Conservation (phyloP, 805 yeast genomes). For the Hanseniaspora osmophila region DNA sequence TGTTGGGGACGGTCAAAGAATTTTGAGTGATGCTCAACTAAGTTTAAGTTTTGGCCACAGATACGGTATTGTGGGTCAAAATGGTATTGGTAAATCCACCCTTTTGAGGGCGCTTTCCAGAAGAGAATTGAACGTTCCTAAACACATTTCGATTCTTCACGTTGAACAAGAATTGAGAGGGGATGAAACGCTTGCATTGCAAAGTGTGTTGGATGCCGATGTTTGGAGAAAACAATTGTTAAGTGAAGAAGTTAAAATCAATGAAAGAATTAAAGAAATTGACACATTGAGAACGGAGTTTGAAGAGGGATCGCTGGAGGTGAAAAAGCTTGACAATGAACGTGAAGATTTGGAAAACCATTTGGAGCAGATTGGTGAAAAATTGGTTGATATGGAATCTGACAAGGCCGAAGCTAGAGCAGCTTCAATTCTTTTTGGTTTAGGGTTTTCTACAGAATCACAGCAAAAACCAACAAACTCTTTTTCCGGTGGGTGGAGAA, state of each 20-base stretch:
- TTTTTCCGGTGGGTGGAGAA: slow-evolving; percentile 99
- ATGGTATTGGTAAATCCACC: slow-evolving; percentile 99
- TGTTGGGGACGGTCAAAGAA: slow-evolving; percentile 92
- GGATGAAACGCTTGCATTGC: slow-evolving; percentile 80
- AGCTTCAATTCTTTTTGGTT: slow-evolving; percentile 80
- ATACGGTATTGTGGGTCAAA: slow-evolving; percentile 95
- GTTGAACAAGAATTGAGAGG: slow-evolving; percentile 96
- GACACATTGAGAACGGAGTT: slow-evolving; percentile 56
- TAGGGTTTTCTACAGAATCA: slow-evolving; percentile 83
- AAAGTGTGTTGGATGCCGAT: slow-evolving; percentile 96
- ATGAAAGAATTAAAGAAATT: slow-evolving; percentile 62
- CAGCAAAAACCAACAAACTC: slow-evolving; percentile 75
- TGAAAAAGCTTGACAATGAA: slow-evolving; percentile 73
- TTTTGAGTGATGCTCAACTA: slow-evolving; percentile 73
- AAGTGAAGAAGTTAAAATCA: slow-evolving; percentile 58
- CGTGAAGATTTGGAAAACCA: slow-evolving; percentile 72
- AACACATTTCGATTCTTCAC: slow-evolving; percentile 86
- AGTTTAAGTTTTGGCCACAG: slow-evolving; percentile 85
- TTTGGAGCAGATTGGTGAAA: slow-evolving; percentile 66
- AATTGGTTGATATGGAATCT: slow-evolving; percentile 82
- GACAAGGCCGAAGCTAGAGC: slow-evolving; percentile 97
- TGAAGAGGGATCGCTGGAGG: slow-evolving; percentile 62
- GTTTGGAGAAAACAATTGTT: slow-evolving; percentile 93
- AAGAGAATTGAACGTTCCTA: slow-evolving; percentile 88
- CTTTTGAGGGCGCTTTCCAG: slow-evolving; percentile 78